Evolutionary conservation across 441 rosid genomes (phyloP), one percentile per base, ranked within the genome.

Genomic region (Gossypium lobatum): DNA sequence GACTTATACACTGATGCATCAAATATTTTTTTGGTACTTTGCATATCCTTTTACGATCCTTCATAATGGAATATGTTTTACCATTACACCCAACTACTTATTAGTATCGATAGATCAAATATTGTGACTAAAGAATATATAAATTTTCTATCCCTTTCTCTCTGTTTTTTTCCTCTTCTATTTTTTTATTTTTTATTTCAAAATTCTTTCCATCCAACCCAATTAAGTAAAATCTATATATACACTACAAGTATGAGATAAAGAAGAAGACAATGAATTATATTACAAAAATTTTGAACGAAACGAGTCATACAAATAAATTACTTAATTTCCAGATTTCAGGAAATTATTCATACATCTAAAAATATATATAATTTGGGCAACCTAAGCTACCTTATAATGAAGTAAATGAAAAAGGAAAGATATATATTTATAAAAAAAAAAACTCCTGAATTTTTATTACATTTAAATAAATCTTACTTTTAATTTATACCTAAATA

Each of bases 401-500:
- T n/a, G 34, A 60, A 11, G 45, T 2, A 62, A 6, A 17, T 21
- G 11, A 21, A 42, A 37, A 52, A 48, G 16, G 17, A 13, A 48
- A 48, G 17, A n/a, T n/a, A n/a, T n/a, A n/a, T 48, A 14, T 48
- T 48, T 28, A 26, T 23, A 25, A 26, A 13, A 0, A 48, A 1
- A 9, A 28, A 16, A 16, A 6, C 17, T 54, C 8, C 20, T 7
- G 3, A 7, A 18, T 14, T 54, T 54, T 54, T 54, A 54, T 54
- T 18, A 18, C 23, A 54, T 17, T 54, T 18, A 54, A 17, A 54
- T 4, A 54, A 18, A 54, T 17, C 23, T 18, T 18, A 14, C 25
- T 62, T 57, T 57, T 20, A 57, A 57, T 57, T 57, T 57, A 58
- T 58, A 58, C 18, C 59, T 58, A 58, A 58, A 58, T 58, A 23